Conservation (phyloP, 768 basidiomycete genomes). For the Pisolithus tinctorius region DNA sequence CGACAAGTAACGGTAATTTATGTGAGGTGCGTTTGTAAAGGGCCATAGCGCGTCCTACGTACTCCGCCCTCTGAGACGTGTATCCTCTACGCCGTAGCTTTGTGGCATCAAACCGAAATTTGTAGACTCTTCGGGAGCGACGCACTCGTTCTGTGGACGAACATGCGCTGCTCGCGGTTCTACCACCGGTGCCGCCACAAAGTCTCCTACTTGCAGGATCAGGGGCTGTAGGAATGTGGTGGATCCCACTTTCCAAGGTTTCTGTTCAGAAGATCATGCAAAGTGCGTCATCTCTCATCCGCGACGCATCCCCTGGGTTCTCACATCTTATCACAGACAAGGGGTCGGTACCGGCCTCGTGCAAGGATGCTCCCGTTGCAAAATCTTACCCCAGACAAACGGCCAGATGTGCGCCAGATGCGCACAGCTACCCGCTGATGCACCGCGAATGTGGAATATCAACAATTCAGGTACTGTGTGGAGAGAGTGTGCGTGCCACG, state of each 20-base stretch:
- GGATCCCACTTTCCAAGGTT: slow-evolving; percentile 43
- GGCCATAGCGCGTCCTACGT: slow-evolving; percentile 10
- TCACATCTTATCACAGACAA: slow-evolving; percentile 30
- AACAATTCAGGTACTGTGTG: slow-evolving; percentile 39
- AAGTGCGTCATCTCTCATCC: slow-evolving; percentile 32
- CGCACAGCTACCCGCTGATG: slow-evolving; percentile 37
- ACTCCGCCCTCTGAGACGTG: slow-evolving; percentile 6
- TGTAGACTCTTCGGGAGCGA: slow-evolving; percentile 48
- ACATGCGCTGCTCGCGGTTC: slow-evolving; percentile 43
- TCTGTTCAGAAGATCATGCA: slow-evolving; percentile 55
- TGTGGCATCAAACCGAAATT: slow-evolving; percentile 58
- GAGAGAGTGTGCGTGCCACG: slow-evolving; percentile 41
- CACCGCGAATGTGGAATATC: slow-evolving; percentile 43
- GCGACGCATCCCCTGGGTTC: slow-evolving; percentile 4
- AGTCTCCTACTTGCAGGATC: slow-evolving; percentile 39
- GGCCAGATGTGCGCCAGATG: slow-evolving; percentile 46
- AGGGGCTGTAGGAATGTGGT: slow-evolving; percentile 46
- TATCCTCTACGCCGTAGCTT: slow-evolving; percentile 29
- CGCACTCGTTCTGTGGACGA: slow-evolving; percentile 55
- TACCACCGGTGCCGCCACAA: slow-evolving; percentile 27
- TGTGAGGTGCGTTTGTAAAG: slow-evolving; percentile 20
- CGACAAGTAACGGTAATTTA: slow-evolving; percentile 8
- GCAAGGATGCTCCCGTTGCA: slow-evolving; percentile 46
- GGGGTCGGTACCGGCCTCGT: slow-evolving; percentile 44
- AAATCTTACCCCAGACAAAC: slow-evolving; percentile 37